Evolutionary conservation across 441 rosid genomes (phyloP).

Genomic region (Daphne laureola): DNA sequence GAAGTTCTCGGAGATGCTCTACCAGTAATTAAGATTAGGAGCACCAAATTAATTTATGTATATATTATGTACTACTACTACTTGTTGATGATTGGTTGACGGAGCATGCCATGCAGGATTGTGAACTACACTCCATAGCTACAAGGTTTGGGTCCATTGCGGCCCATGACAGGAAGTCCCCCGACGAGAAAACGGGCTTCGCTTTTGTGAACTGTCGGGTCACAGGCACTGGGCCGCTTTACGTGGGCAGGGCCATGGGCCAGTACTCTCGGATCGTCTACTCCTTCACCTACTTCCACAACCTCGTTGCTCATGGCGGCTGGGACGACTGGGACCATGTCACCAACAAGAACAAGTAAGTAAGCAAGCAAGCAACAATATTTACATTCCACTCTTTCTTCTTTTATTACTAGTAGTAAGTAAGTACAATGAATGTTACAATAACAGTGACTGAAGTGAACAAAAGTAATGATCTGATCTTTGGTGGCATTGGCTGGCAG

Average conservation of each 20-base stretch:
- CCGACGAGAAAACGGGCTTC: slow-evolving; percentile 84
- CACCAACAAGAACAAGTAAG: slow-evolving; percentile 86
- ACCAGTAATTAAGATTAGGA: too few species aligned
- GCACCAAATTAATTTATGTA: too few species aligned
- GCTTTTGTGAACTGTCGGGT: slow-evolving; percentile 68
- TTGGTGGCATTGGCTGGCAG: slow-evolving; percentile 19
- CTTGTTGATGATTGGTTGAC: too few species aligned
- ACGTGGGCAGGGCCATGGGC: slow-evolving; percentile 93
- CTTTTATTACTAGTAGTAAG: too few species aligned
- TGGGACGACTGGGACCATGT: slow-evolving; percentile 96
- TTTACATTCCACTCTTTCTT: too few species aligned
- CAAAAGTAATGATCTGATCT: background rate
- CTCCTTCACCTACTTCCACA: slow-evolving; percentile 70
- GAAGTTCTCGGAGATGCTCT: too few species aligned
- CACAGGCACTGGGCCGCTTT: slow-evolving; percentile 73
- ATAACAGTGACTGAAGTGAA: background rate
- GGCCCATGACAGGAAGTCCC: slow-evolving; percentile 69
- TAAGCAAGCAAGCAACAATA: too few species aligned
- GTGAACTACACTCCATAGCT: slow-evolving; percentile 85
- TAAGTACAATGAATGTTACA: too few species aligned
- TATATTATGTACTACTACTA: too few species aligned
- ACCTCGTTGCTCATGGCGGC: slow-evolving; percentile 83
- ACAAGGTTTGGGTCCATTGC: slow-evolving; percentile 84
- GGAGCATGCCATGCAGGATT: too few species aligned
- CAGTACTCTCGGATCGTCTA: slow-evolving; percentile 88